Base-by-base conservation (phyloP, 2,329 filamentous ascomycete genomes). In the Paracoccidioides brasiliensis region DNA sequence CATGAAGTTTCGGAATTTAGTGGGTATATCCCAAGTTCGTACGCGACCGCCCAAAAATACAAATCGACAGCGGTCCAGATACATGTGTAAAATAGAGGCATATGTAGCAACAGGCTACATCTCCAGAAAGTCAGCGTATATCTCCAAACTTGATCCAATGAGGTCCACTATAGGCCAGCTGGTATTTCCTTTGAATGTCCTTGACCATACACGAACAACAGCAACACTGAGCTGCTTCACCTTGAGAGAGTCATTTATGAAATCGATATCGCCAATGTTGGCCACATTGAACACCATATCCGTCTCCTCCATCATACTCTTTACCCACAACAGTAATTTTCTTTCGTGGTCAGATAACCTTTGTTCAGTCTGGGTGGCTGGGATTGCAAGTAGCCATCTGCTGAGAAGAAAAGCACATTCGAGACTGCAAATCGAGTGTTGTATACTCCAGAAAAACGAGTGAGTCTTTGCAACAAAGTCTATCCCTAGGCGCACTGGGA, bases 381-480 rank as follows among this genome's bases (percentile, higher is more conserved):
- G 73, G 28, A 76, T 74, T 4, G 71, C 68, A 30, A 74, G 69
- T 4, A 76, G 62, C 74, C 74, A 76, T 52, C 73, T 70, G 56
- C 71, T 74, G 4, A 76, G 63, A 28, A 76, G 68, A 58, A 75
- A 76, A 0, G 78, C 77, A 55, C 77, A 80, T 60, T 79, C 77
- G 14, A 80, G 64, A 57, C 74, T 78, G 64, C 76, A 78, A 5
- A 80, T 66, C 0, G 76, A 76, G 60, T 80, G 78, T 59, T 79
- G 76, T 33, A 80, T 76, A 41, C 74, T 76, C 78, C 78, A 80
- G 61, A 78, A 76, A 55, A 78, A 75, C 1, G 76, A 78, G 61
- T 79, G 76, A 1, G 74, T 78, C 48, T 71, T 70, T 3, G 77
- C 76, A 41, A 80, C 77, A 52, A 78, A 78, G 52, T 76, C 72